Percentiles rank a stretch among this genome's conserved stretches.
These are phyloP conservation scores for Hydnum rufescens DNA, from an alignment of 768 basidiomycete species.

Conservation along the genomic window DNA sequence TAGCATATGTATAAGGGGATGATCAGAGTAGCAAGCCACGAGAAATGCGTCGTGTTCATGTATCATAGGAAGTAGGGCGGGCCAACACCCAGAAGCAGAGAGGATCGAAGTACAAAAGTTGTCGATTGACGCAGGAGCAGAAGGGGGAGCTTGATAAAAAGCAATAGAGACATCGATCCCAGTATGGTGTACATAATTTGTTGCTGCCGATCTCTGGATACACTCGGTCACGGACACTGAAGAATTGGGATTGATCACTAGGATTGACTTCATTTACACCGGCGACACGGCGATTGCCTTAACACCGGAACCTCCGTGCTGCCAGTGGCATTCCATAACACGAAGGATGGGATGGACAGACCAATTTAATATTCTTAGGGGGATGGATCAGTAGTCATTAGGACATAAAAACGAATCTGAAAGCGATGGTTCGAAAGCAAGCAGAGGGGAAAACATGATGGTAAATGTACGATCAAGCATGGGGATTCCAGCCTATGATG, in stretches of 20 bases:
- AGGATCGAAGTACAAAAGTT: constrained; percentile 11
- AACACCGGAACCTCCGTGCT: no score
- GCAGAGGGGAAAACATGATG: neutral
- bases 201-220: constrained; percentile 10
- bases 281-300: no score
- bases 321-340: no score
- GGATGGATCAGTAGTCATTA: no score
- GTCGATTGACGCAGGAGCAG: constrained; percentile 14
- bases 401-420: neutral
- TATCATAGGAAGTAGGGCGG: constrained; percentile 4
- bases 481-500: neutral
- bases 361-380: no score
- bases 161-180: neutral
- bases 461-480: neutral
- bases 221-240: constrained; percentile 17
- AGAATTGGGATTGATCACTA: constrained; percentile 22
- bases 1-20: constrained; percentile 15
- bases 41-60: constrained; percentile 8
- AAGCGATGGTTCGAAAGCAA: neutral
- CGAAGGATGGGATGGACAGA: no score
- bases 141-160: constrained; percentile 12
- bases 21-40: constrained; percentile 20
- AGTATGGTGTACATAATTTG: neutral
- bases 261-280: constrained; percentile 10
- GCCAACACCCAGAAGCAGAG: constrained; percentile 11